Evolutionary conservation across 495 filamentous ascomycete species (phyloP).

Genomic region (Lepidopterella palustris): DNA sequence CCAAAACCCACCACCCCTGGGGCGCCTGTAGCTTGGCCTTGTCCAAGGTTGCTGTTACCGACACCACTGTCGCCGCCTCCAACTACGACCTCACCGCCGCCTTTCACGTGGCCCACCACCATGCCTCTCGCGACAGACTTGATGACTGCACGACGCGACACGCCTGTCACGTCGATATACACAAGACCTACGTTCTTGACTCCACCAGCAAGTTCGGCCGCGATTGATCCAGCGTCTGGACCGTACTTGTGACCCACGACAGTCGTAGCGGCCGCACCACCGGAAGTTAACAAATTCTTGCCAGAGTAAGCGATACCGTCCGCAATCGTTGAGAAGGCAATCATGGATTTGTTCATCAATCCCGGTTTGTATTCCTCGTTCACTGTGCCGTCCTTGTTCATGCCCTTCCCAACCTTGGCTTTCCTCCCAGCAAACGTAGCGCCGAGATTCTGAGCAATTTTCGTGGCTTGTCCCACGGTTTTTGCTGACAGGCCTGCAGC

Average conservation of each 20-base stretch:
- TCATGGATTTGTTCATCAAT: conserved; percentile 86
- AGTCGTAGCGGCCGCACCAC: conserved; percentile 67
- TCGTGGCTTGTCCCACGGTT: conserved; percentile 74
- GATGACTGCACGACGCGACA: conserved; percentile 78
- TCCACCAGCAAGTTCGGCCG: conserved; percentile 67
- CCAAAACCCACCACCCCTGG: conserved; percentile 31
- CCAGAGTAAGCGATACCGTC: conserved; percentile 87
- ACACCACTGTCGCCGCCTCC: conserved; percentile 70
- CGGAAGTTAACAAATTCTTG: conserved; percentile 62
- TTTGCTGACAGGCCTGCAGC: conserved; percentile 76
- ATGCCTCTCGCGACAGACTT: conserved; percentile 97
- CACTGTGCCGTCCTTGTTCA: conserved; percentile 58
- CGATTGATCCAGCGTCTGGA: conserved; percentile 68
- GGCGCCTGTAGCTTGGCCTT: conserved; percentile 12
- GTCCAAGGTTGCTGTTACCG: conserved; percentile 20
- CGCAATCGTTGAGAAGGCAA: conserved; percentile 91
- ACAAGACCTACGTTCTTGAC: conserved; percentile 94
- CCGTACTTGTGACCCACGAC: conserved; percentile 83
- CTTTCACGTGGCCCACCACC: conserved; percentile 82
- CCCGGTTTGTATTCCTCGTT: conserved; percentile 72
- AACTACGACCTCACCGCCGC: conserved; percentile 79
- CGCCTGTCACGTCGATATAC: conserved; percentile 94
- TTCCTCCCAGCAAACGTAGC: conserved; percentile 62
- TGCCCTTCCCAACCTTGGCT: conserved; percentile 50
- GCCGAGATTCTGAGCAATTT: conserved; percentile 80